Evolutionary conservation across 179 eudicot genomes (phyloP), one percentile per base, ranked within the genome.

Genomic region (Corrigiola litoralis): DNA sequence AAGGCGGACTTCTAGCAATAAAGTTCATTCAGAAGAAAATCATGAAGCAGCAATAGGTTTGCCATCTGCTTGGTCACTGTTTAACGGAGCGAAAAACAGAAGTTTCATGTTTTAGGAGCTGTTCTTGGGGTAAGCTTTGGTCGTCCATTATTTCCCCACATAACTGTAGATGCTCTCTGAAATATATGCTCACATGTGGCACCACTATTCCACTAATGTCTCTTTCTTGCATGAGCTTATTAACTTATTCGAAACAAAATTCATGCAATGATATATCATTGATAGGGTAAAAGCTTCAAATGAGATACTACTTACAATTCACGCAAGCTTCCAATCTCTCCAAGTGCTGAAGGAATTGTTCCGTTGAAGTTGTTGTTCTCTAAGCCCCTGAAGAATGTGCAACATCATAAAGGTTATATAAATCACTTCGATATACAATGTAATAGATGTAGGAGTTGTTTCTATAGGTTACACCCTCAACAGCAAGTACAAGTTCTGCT

Each of bases 341-440:
- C 96, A 44, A 95, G 86, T 38, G 95, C 88, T 58, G 88, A 75
- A 53, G 96, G 99, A 63, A 95, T 88, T 42, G 76, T 66, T 70
- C 96, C 96, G 74, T 50, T 73, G n/a, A 95, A 80, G 40, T 58
- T 75, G 75, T 95, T 95, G 65, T 80, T 79, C 58, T 84, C 85
- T 85, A 95, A 72, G 79, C 80, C 84, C 71, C 99, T 94, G 76
- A 70, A 63, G 25, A 70, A 48, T 38, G 73, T 18, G n/a, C 61
- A 67, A 40, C 28, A 70, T 45, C 32, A 64, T 46, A 17, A 14
- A 24, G 27, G 48, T 46, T 11, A 50, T 34, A 29, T 21, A 12
- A 28, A 40, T 3, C 33, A 8, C 0, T 28, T 24, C 13, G 5
- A 29, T 28, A 40, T 16, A 34, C 12, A 48, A 37, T 9, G 32